Conservation (phyloP, 2,329 filamentous ascomycete genomes). For the Botrytis galanthina region DNA sequence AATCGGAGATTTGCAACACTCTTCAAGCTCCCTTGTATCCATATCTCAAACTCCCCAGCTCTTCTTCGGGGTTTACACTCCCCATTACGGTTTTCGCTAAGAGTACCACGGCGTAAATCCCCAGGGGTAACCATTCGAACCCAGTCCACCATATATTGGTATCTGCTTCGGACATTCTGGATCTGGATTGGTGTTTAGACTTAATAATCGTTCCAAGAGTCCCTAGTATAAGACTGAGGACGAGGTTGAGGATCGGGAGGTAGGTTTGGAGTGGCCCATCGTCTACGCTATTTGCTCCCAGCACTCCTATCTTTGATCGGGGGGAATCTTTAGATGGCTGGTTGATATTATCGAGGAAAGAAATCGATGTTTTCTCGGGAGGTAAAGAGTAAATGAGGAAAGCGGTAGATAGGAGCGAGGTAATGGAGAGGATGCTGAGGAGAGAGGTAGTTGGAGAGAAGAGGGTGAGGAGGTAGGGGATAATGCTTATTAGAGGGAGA, state of each 20-base stretch:
- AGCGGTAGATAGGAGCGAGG: slow-evolving; percentile 60
- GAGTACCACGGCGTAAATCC: slow-evolving; percentile 61
- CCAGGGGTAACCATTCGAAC: slow-evolving; percentile 51
- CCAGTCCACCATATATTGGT: slow-evolving; percentile 40
- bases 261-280: slow-evolving; percentile 54
- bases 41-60: slow-evolving; percentile 62
- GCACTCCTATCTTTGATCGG: background rate
- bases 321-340: background rate
- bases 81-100: slow-evolving; percentile 64
- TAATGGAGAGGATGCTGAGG: slow-evolving; percentile 55
- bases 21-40: slow-evolving; percentile 63
- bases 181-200: background rate
- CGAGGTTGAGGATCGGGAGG: slow-evolving; percentile 60
- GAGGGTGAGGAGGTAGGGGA: slow-evolving; percentile 55
- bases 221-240: slow-evolving; percentile 52
- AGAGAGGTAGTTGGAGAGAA: slow-evolving; percentile 39
- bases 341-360: slow-evolving; percentile 44
- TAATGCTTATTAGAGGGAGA: slow-evolving; percentile 55
- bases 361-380: slow-evolving; percentile 53
- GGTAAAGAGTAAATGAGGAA: slow-evolving; percentile 59
- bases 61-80: slow-evolving; percentile 62
- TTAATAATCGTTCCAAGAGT: slow-evolving; percentile 41
- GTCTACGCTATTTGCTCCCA: slow-evolving; percentile 1
- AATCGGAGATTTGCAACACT: background rate
- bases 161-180: slow-evolving; percentile 27